Evolutionary conservation across 2,329 filamentous ascomycete species (phyloP), one percentile per base, ranked within the genome.

Genomic region (Thielaviopsis ethacetica): DNA sequence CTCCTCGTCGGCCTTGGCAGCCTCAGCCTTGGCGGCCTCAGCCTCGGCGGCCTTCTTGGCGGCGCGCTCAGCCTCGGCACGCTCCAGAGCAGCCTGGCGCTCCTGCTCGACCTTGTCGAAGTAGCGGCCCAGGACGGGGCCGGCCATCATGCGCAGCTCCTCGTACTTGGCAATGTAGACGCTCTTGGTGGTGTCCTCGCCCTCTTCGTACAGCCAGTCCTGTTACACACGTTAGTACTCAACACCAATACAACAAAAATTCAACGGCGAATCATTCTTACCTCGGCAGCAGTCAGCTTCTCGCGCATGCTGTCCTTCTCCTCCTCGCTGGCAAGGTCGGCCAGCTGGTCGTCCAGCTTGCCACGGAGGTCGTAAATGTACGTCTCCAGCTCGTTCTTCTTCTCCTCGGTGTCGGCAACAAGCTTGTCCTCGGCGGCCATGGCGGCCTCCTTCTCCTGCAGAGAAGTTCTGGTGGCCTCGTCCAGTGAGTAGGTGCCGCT

Each of bases 371-470:
- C 91, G 75, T 98, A 98, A 74, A 97, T 96, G 75, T 86, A 95
- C 24, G 88, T 84, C 79, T 98, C 93, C 58, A 98, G 87, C 75
- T 97, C 91, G 77, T 98, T 98, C 88, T 97, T 98, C 83, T 95
- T 95, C 78, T 97, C 90, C 71, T 97, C 93, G 44, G 93, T 98
- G 72, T 97, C 93, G 66, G 88, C 88, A 59, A 98, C 91, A 61
- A 97, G 85, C 81, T 97, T 98, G 76, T 98, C 93, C 73, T 96
- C 90, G 83, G 95, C 91, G 66, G 90, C 83, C 93, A 98, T 97
- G 66, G 83, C 71, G 65, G 84, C 80, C 76, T 98, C 93, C 71
- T 85, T 84, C 80, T 98, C 93, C 56, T 78, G 73, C 64, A 84
- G 76, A n/a, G 76, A 68, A 62, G 83, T 75, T 78, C 87, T 91